These are phyloP conservation scores for Eimeria tenella DNA, from an alignment of 169 alveolate genomes.

Conservation along the genomic window DNA sequence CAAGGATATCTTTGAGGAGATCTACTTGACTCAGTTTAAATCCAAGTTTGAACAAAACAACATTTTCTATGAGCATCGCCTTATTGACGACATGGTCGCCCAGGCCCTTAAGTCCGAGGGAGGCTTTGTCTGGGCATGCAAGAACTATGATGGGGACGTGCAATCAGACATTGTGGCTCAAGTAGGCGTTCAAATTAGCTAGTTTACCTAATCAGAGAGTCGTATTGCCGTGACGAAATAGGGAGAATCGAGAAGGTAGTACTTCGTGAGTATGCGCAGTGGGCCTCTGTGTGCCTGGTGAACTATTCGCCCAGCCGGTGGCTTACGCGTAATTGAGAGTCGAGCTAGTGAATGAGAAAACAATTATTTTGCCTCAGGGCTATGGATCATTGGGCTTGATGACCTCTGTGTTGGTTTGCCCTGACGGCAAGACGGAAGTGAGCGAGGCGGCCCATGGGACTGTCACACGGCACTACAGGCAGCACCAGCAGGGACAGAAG, in stretches of 20 bases:
- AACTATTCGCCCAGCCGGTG: not conserved
- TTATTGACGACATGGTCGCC: slow-evolving; percentile 99
- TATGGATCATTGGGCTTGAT: slow-evolving; percentile 97
- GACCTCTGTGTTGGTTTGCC: slow-evolving; percentile 96
- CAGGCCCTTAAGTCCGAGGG: slow-evolving; percentile 96
- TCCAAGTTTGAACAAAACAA: slow-evolving; percentile 86
- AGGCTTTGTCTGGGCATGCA: slow-evolving; percentile 99
- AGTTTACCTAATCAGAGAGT: no score
- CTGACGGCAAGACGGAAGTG: slow-evolving; percentile 94
- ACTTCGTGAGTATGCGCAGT: not conserved
- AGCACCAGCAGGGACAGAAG: slow-evolving; percentile 89
- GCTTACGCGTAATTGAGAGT: not conserved
- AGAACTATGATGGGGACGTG: slow-evolving; percentile 98
- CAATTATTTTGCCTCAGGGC: slow-evolving; percentile 96
- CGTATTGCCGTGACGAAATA: no score
- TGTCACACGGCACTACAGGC: slow-evolving; percentile 96
- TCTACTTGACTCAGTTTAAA: slow-evolving; percentile 92
- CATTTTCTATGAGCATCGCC: slow-evolving; percentile 94
- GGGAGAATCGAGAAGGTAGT: no score
- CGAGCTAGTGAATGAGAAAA: slow-evolving; percentile 94
- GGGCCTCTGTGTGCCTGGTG: not conserved
- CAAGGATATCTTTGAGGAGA: slow-evolving; percentile 94
- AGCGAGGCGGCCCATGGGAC: slow-evolving; percentile 99
- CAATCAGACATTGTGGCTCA: slow-evolving; percentile 97
- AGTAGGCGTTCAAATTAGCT: slow-evolving; percentile 23